These are phyloP conservation scores for Saitozyma sp. DNA, from an alignment of 768 basidiomycete species.

Conservation along the genomic window DNA sequence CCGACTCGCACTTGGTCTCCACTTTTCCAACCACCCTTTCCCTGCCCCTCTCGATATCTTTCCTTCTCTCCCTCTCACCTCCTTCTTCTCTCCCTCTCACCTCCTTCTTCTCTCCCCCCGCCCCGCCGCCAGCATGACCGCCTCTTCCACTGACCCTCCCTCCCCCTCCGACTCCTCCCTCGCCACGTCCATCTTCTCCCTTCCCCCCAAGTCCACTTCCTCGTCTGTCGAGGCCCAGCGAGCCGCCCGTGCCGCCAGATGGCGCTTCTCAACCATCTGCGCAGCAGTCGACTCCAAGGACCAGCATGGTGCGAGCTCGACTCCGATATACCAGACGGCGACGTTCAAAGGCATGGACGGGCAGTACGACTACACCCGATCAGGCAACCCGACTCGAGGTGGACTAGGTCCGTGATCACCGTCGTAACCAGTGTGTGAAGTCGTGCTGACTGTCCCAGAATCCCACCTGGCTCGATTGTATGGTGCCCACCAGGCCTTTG, in stretches of 20 bases:
- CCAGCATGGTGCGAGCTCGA: conserved; percentile 88
- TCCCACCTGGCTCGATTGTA: conserved; percentile 98
- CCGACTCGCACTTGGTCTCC: no score
- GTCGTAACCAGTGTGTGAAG: background rate
- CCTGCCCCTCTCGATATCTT: background rate
- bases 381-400: conserved; percentile 93
- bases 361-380: conserved; percentile 84
- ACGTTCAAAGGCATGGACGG: conserved; percentile 94
- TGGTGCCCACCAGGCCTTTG: conserved; percentile 82
- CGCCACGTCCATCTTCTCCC: conserved; percentile 44
- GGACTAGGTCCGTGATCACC: conserved; percentile 72
- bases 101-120: background rate
- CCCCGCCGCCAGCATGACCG: conserved; percentile 18
- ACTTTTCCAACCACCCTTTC: background rate
- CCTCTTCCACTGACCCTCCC: conserved; percentile 21
- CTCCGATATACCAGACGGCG: conserved; percentile 96
- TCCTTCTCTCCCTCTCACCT: background rate
- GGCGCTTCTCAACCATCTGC: conserved; percentile 49
- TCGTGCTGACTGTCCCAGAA: conserved; percentile 59
- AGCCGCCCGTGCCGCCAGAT: conserved; percentile 32
- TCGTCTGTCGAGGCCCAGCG: conserved; percentile 29
- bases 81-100: background rate
- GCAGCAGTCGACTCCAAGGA: conserved; percentile 69
- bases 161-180: conserved; percentile 44
- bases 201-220: conserved; percentile 18